phyloP scores from a whole-genome alignment of 495 filamentous ascomycete species.

The Aspergillus taichungensis region DNA sequence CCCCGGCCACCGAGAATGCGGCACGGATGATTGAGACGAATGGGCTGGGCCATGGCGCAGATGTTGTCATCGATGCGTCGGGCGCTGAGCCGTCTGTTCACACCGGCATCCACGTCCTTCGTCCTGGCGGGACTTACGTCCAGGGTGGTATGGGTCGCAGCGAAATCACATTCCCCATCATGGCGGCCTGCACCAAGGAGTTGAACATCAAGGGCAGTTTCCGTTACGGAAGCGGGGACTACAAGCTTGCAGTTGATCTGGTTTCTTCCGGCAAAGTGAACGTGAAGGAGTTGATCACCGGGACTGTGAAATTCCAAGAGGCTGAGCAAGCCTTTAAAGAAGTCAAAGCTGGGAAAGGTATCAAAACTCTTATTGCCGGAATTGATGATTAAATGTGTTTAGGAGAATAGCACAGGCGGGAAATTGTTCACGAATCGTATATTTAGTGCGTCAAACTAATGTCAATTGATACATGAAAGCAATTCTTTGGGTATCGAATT shows the following conservation, averaged over 20 bases:
- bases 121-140: slow-evolving; percentile 48
- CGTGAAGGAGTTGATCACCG: slow-evolving; percentile 42
- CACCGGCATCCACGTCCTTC: slow-evolving; percentile 43
- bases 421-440: too few species aligned
- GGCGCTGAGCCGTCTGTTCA: slow-evolving; percentile 46
- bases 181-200: slow-evolving; percentile 45
- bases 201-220: slow-evolving; percentile 45
- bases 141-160: slow-evolving; percentile 53
- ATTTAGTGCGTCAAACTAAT: too few species aligned
- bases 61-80: slow-evolving; percentile 50
- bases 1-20: slow-evolving; percentile 30
- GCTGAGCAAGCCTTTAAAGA: slow-evolving; percentile 43
- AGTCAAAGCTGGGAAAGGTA: slow-evolving; percentile 40
- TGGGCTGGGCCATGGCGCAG: slow-evolving; percentile 39
- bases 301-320: slow-evolving; percentile 44
- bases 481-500: too few species aligned
- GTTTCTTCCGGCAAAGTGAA: slow-evolving; percentile 44
- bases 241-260: slow-evolving; percentile 44
- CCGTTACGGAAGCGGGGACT: slow-evolving; percentile 46
- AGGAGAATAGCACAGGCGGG: too few species aligned
- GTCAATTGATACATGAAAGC: too few species aligned
- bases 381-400: slow-evolving; percentile 14
- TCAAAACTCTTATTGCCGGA: slow-evolving; percentile 39
- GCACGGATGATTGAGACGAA: slow-evolving; percentile 34
- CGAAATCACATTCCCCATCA: slow-evolving; percentile 49